A percentile compares a stretch with the other conserved stretches of the same genome.
Evolutionary conservation across 2,329 filamentous ascomycete genomes (phyloP).

Genomic region (Trichoderma polysporum): DNA sequence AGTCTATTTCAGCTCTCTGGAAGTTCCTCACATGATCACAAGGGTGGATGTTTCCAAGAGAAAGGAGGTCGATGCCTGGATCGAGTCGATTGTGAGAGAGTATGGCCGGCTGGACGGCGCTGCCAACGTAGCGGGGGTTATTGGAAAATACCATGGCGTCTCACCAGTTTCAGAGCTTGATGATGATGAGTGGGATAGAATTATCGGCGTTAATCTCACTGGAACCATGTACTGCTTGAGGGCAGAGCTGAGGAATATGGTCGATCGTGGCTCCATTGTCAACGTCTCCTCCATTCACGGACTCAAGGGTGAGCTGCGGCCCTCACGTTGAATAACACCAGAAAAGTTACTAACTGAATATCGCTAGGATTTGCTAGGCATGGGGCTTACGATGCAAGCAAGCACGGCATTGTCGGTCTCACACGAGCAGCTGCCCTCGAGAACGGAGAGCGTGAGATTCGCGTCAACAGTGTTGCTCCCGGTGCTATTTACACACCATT

Average conservation of each 20-base stretch:
- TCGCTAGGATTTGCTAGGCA: constrained; percentile 33
- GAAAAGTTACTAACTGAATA: not conserved
- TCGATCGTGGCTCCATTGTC: constrained; percentile 56
- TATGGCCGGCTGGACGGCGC: constrained; percentile 54
- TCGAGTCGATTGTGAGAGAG: constrained; percentile 41
- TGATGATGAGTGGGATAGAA: constrained; percentile 47
- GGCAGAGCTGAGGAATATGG: constrained; percentile 44
- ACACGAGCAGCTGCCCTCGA: constrained; percentile 35
- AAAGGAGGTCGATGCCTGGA: constrained; percentile 51
- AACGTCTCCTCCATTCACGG: constrained; percentile 56
- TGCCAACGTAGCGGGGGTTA: constrained; percentile 54
- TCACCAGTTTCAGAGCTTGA: constrained; percentile 42
- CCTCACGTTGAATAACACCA: not conserved
- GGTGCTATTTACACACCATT: constrained; percentile 50
- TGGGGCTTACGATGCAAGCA: constrained; percentile 37
- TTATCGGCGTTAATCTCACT: constrained; percentile 48
- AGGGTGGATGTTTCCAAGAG: constrained; percentile 49
- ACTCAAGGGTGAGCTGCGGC: constrained; percentile 29
- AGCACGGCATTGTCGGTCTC: constrained; percentile 37
- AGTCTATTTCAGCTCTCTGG: constrained; percentile 31
- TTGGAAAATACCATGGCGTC: constrained; percentile 43
- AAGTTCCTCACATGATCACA: constrained; percentile 33
- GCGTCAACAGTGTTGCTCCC: constrained; percentile 45
- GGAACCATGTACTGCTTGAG: constrained; percentile 51
- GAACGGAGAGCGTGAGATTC: constrained; percentile 42